Conservation (phyloP, 495 filamentous ascomycete genomes). For the Neurospora sublineolata region DNA sequence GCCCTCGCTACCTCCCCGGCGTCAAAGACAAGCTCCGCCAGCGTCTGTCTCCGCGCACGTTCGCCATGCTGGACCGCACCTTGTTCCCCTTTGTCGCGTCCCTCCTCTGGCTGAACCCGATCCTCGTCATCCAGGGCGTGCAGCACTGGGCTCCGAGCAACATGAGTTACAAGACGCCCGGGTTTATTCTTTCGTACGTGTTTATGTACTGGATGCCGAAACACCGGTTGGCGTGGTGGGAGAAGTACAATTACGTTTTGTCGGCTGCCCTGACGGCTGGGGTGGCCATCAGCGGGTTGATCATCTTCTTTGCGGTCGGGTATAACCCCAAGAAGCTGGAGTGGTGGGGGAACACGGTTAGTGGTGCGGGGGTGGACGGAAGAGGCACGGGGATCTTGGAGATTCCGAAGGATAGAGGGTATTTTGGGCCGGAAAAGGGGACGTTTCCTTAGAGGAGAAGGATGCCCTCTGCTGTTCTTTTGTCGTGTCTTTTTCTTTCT, state of each 20-base stretch:
- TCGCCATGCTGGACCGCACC: slow-evolving; percentile 17
- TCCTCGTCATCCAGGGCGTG: slow-evolving; percentile 22
- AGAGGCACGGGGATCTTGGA: slow-evolving; percentile 13
- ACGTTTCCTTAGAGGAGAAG: slow-evolving; percentile 14
- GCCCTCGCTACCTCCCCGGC: slow-evolving; percentile 21
- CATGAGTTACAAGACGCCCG: slow-evolving; percentile 21
- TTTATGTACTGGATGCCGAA: slow-evolving; percentile 21
- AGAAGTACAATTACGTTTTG: slow-evolving; percentile 45
- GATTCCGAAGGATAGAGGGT: slow-evolving; percentile 20
- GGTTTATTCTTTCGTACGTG: slow-evolving; percentile 19
- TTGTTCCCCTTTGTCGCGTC: slow-evolving; percentile 18
- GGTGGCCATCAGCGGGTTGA: slow-evolving; percentile 23
- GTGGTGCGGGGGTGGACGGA: slow-evolving; percentile 21
- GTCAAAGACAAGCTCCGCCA: slow-evolving; percentile 17
- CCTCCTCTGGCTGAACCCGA: slow-evolving; percentile 21
- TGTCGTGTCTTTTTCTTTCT: background rate
- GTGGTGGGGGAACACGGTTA: slow-evolving; percentile 53
- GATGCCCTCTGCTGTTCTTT: background rate
- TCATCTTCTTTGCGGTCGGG: slow-evolving; percentile 51
- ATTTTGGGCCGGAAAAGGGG: slow-evolving; percentile 28
- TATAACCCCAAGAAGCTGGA: slow-evolving; percentile 37
- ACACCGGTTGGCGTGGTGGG: slow-evolving; percentile 19
- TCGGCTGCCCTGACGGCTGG: slow-evolving; percentile 24
- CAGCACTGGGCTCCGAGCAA: slow-evolving; percentile 25
- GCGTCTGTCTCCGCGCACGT: slow-evolving; percentile 9